These are phyloP conservation scores for Penicillium canescens DNA, from an alignment of 495 filamentous ascomycete species.

Conservation along the genomic window DNA sequence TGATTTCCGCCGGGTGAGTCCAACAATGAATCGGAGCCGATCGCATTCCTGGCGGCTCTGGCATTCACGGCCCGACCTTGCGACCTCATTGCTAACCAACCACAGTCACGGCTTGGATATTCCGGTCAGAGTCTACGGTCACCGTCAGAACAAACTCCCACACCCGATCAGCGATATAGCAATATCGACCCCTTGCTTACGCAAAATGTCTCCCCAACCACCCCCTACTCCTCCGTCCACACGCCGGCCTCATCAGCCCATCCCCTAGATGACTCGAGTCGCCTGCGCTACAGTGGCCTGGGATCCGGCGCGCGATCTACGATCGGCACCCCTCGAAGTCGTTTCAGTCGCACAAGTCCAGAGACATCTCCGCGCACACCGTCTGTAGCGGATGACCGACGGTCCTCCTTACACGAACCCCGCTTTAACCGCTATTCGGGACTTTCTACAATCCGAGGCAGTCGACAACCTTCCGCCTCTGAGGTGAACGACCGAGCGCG, in stretches of 20 bases:
- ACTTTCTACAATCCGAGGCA: slow-evolving; percentile 52
- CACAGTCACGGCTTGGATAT: slow-evolving; percentile 45
- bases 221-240: slow-evolving; percentile 36
- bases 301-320: slow-evolving; percentile 46
- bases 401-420: slow-evolving; percentile 45
- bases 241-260: slow-evolving; percentile 49
- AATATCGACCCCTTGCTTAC: slow-evolving; percentile 48
- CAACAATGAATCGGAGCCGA: background rate
- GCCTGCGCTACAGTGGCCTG: slow-evolving; percentile 39
- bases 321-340: slow-evolving; percentile 41
- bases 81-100: slow-evolving; percentile 8
- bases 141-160: slow-evolving; percentile 40
- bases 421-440: slow-evolving; percentile 55
- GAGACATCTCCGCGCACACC: slow-evolving; percentile 49
- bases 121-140: slow-evolving; percentile 41
- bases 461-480: slow-evolving; percentile 49
- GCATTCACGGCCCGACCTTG: background rate
- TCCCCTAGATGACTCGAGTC: slow-evolving; percentile 48
- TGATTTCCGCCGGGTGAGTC: slow-evolving; percentile 53
- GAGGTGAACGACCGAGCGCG: slow-evolving; percentile 41
- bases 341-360: slow-evolving; percentile 37
- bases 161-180: slow-evolving; percentile 43
- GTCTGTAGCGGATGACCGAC: slow-evolving; percentile 41
- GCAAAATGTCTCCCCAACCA: slow-evolving; percentile 39
- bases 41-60: slow-evolving; percentile 1